Conservation (phyloP, 495 filamentous ascomycete genomes). For the Bacidia rubella region DNA sequence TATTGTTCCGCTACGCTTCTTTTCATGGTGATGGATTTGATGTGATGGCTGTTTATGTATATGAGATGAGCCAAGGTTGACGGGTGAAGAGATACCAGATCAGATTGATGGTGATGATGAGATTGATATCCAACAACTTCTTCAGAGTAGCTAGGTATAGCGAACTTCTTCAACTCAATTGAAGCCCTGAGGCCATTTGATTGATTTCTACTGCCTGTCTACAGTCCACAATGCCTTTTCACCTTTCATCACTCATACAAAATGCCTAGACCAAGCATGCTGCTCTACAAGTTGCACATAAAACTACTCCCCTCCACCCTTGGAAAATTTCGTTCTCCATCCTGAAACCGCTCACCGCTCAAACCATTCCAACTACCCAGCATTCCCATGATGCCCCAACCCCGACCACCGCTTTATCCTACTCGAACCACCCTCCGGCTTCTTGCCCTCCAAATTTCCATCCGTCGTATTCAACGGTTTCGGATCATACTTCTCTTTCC, state of each 20-base stretch:
- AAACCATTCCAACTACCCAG: neutral
- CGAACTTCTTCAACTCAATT: neutral
- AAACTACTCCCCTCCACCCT: too few species aligned
- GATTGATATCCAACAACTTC: neutral
- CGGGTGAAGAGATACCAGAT: neutral
- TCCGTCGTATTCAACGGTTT: slow-evolving; percentile 20
- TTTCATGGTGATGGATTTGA: too few species aligned
- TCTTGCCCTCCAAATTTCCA: neutral
- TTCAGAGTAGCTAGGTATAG: neutral
- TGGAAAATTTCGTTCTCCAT: too few species aligned
- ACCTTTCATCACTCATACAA: neutral
- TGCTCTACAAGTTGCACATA: neutral
- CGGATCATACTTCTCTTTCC: slow-evolving; percentile 90
- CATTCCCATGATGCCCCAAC: neutral
- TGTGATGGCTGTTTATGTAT: too few species aligned
- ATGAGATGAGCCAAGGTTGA: too few species aligned
- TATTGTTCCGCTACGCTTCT: too few species aligned
- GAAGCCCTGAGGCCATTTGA: neutral
- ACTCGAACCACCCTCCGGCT: neutral
- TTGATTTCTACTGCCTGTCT: neutral
- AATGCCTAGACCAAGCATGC: neutral
- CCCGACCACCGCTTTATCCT: neutral
- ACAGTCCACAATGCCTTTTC: neutral
- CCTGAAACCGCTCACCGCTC: neutral
- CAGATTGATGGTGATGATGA: neutral